A percentile compares a stretch with the other conserved stretches of the same genome.
phyloP scores from a whole-genome alignment of 2,329 filamentous ascomycete species.

The Coniochaeta ligniaria region DNA sequence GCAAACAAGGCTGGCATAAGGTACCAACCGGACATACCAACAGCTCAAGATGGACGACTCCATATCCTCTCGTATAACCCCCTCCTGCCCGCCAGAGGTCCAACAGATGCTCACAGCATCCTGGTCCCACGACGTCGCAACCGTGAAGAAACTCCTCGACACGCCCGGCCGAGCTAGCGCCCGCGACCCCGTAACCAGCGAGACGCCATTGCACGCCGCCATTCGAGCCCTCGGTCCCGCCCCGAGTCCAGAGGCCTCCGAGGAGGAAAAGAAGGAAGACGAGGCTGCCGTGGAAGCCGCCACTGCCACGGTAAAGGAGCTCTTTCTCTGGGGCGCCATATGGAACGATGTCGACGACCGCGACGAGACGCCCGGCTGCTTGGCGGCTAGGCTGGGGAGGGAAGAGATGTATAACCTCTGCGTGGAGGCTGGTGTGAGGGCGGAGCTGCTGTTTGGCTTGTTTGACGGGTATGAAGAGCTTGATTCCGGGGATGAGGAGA shows the following conservation, averaged over 20 bases:
- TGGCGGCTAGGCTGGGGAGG: constrained; percentile 66
- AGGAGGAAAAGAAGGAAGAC: constrained; percentile 14
- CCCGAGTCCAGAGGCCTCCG: constrained; percentile 16
- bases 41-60: constrained; percentile 28
- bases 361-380: constrained; percentile 85
- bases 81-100: constrained; percentile 41
- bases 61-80: constrained; percentile 44
- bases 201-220: constrained; percentile 82
- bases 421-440: constrained; percentile 83
- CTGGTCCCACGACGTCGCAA: constrained; percentile 54
- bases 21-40: neutral
- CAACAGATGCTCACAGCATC: constrained; percentile 46
- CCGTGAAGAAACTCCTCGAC: constrained; percentile 63
- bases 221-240: constrained; percentile 64
- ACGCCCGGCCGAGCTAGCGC: constrained; percentile 60
- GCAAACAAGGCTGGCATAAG: neutral
- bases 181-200: constrained; percentile 78
- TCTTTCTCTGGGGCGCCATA: constrained; percentile 84
- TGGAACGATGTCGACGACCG: constrained; percentile 92
- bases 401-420: constrained; percentile 70
- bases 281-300: constrained; percentile 46
- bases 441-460: constrained; percentile 77
- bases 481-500: constrained; percentile 44
- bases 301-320: constrained; percentile 61
- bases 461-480: constrained; percentile 77